phyloP scores from a whole-genome alignment of 2,329 filamentous ascomycete genomes.

The Grosmannia serpens region DNA sequence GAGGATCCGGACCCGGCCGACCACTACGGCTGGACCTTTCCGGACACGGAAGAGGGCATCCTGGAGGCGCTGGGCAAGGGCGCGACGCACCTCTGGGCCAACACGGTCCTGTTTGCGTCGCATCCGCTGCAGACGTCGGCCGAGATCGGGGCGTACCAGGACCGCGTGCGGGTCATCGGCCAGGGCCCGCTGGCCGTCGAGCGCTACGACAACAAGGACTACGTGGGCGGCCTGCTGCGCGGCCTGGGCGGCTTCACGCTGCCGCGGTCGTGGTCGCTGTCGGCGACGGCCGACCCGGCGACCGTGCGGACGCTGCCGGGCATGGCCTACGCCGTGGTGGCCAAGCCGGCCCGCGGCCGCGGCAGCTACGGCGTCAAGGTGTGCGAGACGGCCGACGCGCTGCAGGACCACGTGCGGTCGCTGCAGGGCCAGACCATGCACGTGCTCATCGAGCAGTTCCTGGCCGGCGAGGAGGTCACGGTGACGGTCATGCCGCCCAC shows the following conservation, averaged over 20 bases:
- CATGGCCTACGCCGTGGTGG: slow-evolving; percentile 27
- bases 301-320: neutral
- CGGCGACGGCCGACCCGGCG: neutral
- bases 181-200: slow-evolving; percentile 35
- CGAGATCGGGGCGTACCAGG: slow-evolving; percentile 18
- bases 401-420: slow-evolving; percentile 20
- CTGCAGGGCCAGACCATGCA: slow-evolving; percentile 24
- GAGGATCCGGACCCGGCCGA: slow-evolving; percentile 17
- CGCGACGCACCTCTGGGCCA: slow-evolving; percentile 36
- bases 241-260: slow-evolving; percentile 25
- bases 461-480: slow-evolving; percentile 35
- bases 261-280: slow-evolving; percentile 24
- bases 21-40: slow-evolving; percentile 28
- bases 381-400: slow-evolving; percentile 21
- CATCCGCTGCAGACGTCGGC: slow-evolving; percentile 34
- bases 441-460: slow-evolving; percentile 36
- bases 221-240: slow-evolving; percentile 31
- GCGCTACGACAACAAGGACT: slow-evolving; percentile 37
- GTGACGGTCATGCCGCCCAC: slow-evolving; percentile 40
- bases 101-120: slow-evolving; percentile 35
- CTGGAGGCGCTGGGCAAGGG: slow-evolving; percentile 25
- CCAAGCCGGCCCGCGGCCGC: slow-evolving; percentile 35
- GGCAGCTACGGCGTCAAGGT: slow-evolving; percentile 38
- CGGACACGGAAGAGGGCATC: slow-evolving; percentile 31
- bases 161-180: slow-evolving; percentile 27